Conservation (phyloP, 2,329 filamentous ascomycete genomes). For the Dendryphion nanum region DNA sequence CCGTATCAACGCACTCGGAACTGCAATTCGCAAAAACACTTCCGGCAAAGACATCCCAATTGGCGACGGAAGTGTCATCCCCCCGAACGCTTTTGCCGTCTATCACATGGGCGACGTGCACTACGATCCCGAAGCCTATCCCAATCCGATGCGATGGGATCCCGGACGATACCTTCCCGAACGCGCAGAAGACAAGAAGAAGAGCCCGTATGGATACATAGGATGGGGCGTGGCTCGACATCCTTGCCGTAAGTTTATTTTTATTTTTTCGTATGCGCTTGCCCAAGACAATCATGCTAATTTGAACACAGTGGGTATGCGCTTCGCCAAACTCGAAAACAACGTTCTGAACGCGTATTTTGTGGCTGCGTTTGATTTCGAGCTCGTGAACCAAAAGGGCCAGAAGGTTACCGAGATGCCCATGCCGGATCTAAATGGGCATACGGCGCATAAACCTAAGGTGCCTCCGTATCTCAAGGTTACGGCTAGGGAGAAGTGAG, state of each 20-base stretch:
- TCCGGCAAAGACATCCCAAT: conserved; percentile 47
- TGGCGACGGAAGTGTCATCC: conserved; percentile 48
- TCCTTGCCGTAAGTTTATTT: conserved; percentile 42
- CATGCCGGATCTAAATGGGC: conserved; percentile 34
- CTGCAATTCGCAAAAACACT: conserved; percentile 53
- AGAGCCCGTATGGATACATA: conserved; percentile 32
- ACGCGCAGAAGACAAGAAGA: conserved; percentile 50
- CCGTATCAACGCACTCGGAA: conserved; percentile 49
- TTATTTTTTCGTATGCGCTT: conserved; percentile 17
- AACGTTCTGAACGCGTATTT: conserved; percentile 52
- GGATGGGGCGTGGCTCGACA: conserved; percentile 43
- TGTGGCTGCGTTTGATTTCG: conserved; percentile 50
- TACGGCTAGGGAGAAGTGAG: conserved; percentile 26
- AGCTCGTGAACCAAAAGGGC: conserved; percentile 44
- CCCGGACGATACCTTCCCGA: conserved; percentile 50
- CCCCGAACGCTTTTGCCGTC: conserved; percentile 46
- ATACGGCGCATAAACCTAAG: conserved; percentile 43
- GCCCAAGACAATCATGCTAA: conserved; percentile 7
- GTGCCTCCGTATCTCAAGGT: conserved; percentile 39
- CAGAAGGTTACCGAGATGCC: conserved; percentile 29
- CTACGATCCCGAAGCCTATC: conserved; percentile 50
- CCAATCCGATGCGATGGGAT: conserved; percentile 51
- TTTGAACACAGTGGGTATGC: conserved; percentile 21
- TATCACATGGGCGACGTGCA: conserved; percentile 52
- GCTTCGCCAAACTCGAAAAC: conserved; percentile 56